A percentile compares a stretch with the other conserved stretches of the same genome.
Conservation (phyloP, 78 protist genomes). For the Dictyostelium citrinum region DNA sequence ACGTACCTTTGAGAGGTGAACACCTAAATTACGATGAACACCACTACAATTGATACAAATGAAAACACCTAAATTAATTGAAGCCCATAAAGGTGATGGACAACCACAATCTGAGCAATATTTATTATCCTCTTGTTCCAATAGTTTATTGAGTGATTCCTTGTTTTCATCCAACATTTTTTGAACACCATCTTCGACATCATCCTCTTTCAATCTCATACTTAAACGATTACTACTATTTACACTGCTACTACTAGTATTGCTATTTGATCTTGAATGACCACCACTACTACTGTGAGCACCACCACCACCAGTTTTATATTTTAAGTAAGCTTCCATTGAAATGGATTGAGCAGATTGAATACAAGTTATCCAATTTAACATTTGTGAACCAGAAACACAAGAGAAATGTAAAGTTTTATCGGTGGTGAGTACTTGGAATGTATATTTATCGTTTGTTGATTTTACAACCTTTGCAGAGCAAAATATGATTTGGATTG, state of each 20-base stretch:
- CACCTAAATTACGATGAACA: conserved; percentile 87
- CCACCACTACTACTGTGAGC: neutral
- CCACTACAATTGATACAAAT: conserved; percentile 90
- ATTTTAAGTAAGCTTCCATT: conserved; percentile 67
- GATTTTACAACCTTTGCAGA: conserved; percentile 73
- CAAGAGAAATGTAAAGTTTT: conserved; percentile 56
- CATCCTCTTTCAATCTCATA: conserved; percentile 31
- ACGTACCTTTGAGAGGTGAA: conserved; percentile 88
- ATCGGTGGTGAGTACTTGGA: conserved; percentile 63
- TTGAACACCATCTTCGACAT: conserved; percentile 53
- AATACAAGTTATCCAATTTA: conserved; percentile 56
- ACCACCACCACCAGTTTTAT: conserved; percentile 11
- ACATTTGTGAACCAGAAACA: conserved; percentile 41
- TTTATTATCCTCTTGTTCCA: conserved; percentile 21
- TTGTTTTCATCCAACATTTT: conserved; percentile 28
- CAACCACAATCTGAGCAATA: conserved; percentile 80
- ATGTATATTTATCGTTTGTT: conserved; percentile 68
- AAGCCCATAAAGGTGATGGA: conserved; percentile 85
- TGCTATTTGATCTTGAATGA: neutral
- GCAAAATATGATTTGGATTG: conserved; percentile 58
- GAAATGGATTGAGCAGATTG: conserved; percentile 69
- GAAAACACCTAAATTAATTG: conserved; percentile 82
- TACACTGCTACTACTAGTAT: neutral
- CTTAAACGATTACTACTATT: neutral
- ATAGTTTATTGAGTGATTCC: conserved; percentile 17